phyloP scores from a whole-genome alignment of 1,139 yeast genomes.

The Kodamaea anthophila region DNA sequence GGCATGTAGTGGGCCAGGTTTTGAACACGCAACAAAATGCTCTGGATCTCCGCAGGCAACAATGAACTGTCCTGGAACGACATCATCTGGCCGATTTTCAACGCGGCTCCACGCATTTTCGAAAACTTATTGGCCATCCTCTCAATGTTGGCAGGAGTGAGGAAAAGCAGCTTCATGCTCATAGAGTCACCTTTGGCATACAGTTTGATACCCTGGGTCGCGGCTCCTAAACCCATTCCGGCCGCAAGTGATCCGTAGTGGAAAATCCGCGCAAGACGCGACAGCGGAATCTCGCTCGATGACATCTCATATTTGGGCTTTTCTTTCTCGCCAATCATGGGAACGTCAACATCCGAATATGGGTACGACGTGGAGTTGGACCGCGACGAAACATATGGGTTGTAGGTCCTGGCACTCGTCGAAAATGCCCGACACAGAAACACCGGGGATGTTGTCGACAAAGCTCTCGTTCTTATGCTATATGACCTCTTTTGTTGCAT shows the following conservation, averaged over 20 bases:
- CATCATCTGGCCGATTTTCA: slow-evolving; percentile 91
- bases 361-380: no score
- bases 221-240: slow-evolving; percentile 80
- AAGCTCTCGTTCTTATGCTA: no score
- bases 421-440: no score
- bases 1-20: slow-evolving; percentile 98
- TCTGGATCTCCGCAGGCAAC: slow-evolving; percentile 79
- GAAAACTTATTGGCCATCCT: slow-evolving; percentile 81
- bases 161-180: slow-evolving; percentile 55
- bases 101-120: slow-evolving; percentile 97
- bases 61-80: slow-evolving; percentile 88
- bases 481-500: no score
- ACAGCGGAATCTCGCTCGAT: slow-evolving; percentile 74
- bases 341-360: no score
- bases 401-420: no score
- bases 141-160: slow-evolving; percentile 81
- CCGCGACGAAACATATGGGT: no score
- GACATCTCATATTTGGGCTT: slow-evolving; percentile 44
- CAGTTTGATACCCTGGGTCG: slow-evolving; percentile 70
- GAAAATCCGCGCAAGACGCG: slow-evolving; percentile 78
- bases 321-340: slow-evolving; percentile 29
- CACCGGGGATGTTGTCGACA: no score
- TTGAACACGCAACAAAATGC: slow-evolving; percentile 77
- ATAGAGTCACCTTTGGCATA: slow-evolving; percentile 46
- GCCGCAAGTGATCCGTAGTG: slow-evolving; percentile 95